These are phyloP conservation scores for Phytophthora agathidicida DNA, from an alignment of 352 stramenopile species.

Conservation along the genomic window DNA sequence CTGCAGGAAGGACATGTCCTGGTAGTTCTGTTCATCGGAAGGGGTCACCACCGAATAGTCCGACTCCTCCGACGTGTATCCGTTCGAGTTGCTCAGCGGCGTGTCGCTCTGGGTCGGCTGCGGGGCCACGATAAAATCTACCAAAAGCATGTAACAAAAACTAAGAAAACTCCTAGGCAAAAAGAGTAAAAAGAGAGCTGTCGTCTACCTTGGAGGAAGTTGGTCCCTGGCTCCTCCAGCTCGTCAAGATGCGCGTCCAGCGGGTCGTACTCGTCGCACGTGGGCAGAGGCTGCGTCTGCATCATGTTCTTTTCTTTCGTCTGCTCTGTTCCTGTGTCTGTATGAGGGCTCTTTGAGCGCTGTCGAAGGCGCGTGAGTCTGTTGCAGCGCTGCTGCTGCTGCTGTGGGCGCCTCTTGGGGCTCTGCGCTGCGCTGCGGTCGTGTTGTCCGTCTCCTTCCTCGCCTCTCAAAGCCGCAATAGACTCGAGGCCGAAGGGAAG, in stretches of 20 bases:
- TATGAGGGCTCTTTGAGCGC: not conserved
- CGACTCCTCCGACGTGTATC: conserved; percentile 87
- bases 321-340: conserved; percentile 1
- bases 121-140: conserved; percentile 55
- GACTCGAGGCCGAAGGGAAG: conserved; percentile 16
- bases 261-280: conserved; percentile 69
- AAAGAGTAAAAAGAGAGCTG: conserved; percentile 2
- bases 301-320: conserved; percentile 42
- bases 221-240: conserved; percentile 68
- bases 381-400: not conserved
- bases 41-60: conserved; percentile 77
- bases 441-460: conserved; percentile 20
- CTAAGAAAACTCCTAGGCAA: not conserved
- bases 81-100: conserved; percentile 67
- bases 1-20: conserved; percentile 78
- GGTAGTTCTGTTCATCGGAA: conserved; percentile 76
- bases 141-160: conserved; percentile 26
- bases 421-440: no score
- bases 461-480: conserved; percentile 30
- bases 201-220: conserved; percentile 65
- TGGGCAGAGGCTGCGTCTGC: conserved; percentile 56
- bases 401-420: not conserved
- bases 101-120: conserved; percentile 44
- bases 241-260: conserved; percentile 77
- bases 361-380: conserved; percentile 1